Evolutionary conservation across 2,329 filamentous ascomycete genomes (phyloP).

Genomic region (Fusarium sp.): DNA sequence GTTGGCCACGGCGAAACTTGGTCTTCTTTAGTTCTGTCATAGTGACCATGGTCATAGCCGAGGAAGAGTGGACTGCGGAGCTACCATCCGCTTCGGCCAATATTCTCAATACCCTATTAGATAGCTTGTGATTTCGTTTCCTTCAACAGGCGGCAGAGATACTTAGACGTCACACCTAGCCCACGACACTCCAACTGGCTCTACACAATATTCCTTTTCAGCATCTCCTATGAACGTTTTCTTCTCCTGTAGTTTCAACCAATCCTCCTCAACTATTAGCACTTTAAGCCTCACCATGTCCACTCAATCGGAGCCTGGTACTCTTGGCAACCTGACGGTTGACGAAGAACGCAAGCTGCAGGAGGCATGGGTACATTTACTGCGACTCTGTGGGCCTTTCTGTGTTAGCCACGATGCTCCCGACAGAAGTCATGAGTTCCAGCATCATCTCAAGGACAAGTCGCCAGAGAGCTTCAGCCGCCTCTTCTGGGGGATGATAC

Average conservation of each 20-base stretch:
- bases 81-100: neutral
- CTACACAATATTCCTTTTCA: neutral
- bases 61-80: neutral
- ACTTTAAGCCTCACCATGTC: conserved; percentile 28
- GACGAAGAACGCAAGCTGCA: conserved; percentile 29
- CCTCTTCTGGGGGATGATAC: conserved; percentile 25
- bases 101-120: neutral
- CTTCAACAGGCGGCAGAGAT: neutral
- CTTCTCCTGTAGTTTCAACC: neutral
- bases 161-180: neutral
- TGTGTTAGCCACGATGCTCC: neutral
- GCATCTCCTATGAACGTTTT: neutral
- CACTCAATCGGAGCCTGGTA: conserved; percentile 21
- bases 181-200: neutral
- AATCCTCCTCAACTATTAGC: conserved; percentile 10
- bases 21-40: neutral
- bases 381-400: conserved; percentile 24
- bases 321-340: conserved; percentile 29
- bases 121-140: neutral
- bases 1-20: neutral
- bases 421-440: conserved; percentile 13
- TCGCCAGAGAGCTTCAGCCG: conserved; percentile 24
- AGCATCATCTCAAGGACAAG: conserved; percentile 12
- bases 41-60: neutral
- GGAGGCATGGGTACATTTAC: conserved; percentile 35